Evolutionary conservation across 768 basidiomycete species (phyloP).

Genomic region (Boletus vinaceobasis): DNA sequence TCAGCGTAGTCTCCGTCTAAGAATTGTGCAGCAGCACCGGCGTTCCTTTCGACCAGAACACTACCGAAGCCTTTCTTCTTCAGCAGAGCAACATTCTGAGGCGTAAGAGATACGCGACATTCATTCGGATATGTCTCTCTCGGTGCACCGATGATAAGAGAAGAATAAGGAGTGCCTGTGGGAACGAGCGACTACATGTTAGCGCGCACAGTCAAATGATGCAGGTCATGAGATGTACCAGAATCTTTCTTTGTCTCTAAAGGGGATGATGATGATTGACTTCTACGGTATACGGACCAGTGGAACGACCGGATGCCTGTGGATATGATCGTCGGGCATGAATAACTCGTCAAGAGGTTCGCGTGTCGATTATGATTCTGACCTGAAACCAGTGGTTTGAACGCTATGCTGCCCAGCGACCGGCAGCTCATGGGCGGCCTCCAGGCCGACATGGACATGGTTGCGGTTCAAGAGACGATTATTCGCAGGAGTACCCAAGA

Average conservation of each 20-base stretch:
- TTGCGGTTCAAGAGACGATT: constrained; percentile 22
- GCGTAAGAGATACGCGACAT: constrained; percentile 77
- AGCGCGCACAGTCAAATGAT: neutral
- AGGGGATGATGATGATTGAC: constrained; percentile 7
- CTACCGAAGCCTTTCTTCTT: constrained; percentile 79
- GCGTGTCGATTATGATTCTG: neutral
- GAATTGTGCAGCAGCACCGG: constrained; percentile 74
- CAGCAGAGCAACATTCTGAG: constrained; percentile 69
- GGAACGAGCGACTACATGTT: neutral
- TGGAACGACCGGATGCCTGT: constrained; percentile 32
- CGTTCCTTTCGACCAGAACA: constrained; percentile 70
- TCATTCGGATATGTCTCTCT: constrained; percentile 76
- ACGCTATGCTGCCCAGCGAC: constrained; percentile 14
- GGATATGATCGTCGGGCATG: neutral
- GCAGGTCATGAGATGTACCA: constrained; percentile 17
- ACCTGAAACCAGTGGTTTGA: constrained; percentile 27
- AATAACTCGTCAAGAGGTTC: neutral
- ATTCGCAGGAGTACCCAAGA: constrained; percentile 14
- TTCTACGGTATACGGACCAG: constrained; percentile 26
- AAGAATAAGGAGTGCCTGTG: constrained; percentile 63
- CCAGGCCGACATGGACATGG: constrained; percentile 32
- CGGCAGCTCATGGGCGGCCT: constrained; percentile 27
- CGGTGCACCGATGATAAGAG: constrained; percentile 73
- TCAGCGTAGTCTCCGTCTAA: constrained; percentile 73
- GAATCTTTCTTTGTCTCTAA: constrained; percentile 22